These are phyloP conservation scores for Kalaharituber pfeilii DNA, from an alignment of 2,329 filamentous ascomycete genomes.

Conservation along the genomic window DNA sequence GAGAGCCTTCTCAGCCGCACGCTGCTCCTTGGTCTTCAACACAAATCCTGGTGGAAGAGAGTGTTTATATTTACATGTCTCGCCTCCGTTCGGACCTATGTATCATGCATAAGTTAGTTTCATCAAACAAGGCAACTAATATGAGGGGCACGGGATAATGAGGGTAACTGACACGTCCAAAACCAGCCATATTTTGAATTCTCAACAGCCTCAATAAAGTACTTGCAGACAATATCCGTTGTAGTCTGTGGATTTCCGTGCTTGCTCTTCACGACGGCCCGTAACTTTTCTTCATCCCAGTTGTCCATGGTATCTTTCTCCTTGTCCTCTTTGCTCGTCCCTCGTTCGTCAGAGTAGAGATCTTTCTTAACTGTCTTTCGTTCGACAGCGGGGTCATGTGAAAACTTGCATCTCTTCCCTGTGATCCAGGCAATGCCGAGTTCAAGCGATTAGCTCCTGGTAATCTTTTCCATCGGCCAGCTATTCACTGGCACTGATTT, in stretches of 20 bases:
- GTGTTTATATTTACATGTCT: slow-evolving; percentile 98
- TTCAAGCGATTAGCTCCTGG: neutral
- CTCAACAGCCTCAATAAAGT: slow-evolving; percentile 90
- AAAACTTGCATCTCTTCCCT: slow-evolving; percentile 88
- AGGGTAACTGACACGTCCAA: slow-evolving; percentile 51
- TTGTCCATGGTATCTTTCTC: slow-evolving; percentile 93
- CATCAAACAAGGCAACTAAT: neutral
- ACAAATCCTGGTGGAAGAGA: slow-evolving; percentile 92
- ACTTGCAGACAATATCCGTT: slow-evolving; percentile 99
- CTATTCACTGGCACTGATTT: neutral
- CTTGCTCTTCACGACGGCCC: slow-evolving; percentile 80
- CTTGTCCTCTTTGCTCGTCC: slow-evolving; percentile 47
- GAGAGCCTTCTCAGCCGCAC: slow-evolving; percentile 83
- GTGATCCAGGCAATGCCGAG: neutral
- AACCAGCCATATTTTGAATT: slow-evolving; percentile 99
- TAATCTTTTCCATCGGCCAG: neutral
- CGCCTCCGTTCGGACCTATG: slow-evolving; percentile 59
- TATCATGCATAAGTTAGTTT: neutral
- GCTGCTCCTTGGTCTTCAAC: slow-evolving; percentile 93
- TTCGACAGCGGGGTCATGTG: slow-evolving; percentile 75
- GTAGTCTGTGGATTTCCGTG: slow-evolving; percentile 91
- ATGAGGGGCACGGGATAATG: neutral
- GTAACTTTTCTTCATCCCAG: slow-evolving; percentile 94
- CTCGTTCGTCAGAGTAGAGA: slow-evolving; percentile 70
- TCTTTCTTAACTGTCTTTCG: slow-evolving; percentile 85